Base-by-base conservation (phyloP, 805 yeast species). In the Pichia exigua region DNA sequence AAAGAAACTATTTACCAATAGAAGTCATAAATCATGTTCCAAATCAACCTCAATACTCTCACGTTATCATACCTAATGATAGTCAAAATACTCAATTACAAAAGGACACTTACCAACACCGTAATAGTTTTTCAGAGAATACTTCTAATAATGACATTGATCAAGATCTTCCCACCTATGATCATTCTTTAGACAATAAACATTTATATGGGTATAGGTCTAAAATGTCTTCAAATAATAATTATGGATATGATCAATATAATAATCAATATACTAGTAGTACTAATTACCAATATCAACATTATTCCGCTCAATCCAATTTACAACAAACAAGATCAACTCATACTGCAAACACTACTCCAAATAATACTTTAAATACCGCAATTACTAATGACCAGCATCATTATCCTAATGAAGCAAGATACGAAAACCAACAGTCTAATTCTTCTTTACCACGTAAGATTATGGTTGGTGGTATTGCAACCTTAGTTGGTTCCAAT, bases 391-490 rank as follows among this genome's bases (percentile, higher is more conserved):
- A 15, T 13, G 7, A 15, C n/a, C n/a, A 13, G 12, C 38, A 32
- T 32, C 4, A 32, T 32, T 32, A 32, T 32, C n/a, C 38, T 3
- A 32, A 32, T 15, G 38, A 32, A 15, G 17, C n/a, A 13, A 13
- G 17, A 15, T 15, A 32, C 15, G 38, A 32, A 10, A 32, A 32
- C 8, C 44, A 42, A 42, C 18, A 24, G 9, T 4, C 11, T 20
- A 22, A 21, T 35, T 38, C 12, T 12, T 35, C 30, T 3, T 8
- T 45, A 13, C 30, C 46, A 24, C 22, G 32, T n/a, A 50, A 66
- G 44, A 26, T 68, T 3, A 44, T 68, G 30, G 51, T 68, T 28
- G 72, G 68, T 20, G 71, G 72, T 20, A 61, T 69, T 63, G 65
- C 72, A 1, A 57, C 70, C 0, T 49, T 67, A 56, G 57, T 65